Percentiles rank a stretch among this genome's conserved stretches.
Evolutionary conservation across 2,329 filamentous ascomycete genomes (phyloP).

Genomic region (Mycosphaerella arachidis): DNA sequence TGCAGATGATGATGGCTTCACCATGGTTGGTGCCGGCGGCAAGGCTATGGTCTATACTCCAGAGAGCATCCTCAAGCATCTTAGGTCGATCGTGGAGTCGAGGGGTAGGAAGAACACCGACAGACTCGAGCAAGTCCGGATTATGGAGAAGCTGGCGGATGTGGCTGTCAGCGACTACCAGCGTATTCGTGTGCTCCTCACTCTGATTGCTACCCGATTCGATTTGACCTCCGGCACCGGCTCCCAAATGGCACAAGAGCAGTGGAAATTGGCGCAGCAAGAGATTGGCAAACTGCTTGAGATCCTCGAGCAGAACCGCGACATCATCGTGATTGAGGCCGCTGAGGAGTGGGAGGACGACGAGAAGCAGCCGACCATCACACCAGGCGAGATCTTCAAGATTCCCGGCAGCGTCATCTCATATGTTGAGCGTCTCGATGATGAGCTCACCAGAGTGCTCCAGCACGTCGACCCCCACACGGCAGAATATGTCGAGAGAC

Average conservation of each 20-base stretch:
- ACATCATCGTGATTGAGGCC: conserved; percentile 75
- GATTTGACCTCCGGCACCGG: conserved; percentile 77
- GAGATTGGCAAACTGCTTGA: conserved; percentile 75
- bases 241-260: conserved; percentile 86
- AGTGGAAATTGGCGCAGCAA: conserved; percentile 92
- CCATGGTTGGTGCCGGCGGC: conserved; percentile 81
- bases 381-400: conserved; percentile 74
- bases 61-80: conserved; percentile 96
- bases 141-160: conserved; percentile 93
- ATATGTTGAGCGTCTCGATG: conserved; percentile 89
- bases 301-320: conserved; percentile 71
- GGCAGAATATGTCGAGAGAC: conserved; percentile 93
- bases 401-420: conserved; percentile 92
- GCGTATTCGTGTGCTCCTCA: conserved; percentile 84
- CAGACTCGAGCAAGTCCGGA: conserved; percentile 85
- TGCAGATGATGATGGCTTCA: conserved; percentile 80
- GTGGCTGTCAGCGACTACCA: conserved; percentile 90
- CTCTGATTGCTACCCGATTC: conserved; percentile 88
- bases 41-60: conserved; percentile 88
- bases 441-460: conserved; percentile 94
- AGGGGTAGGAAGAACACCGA: conserved; percentile 99
- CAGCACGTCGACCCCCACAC: conserved; percentile 98
- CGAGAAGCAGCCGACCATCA: conserved; percentile 78
- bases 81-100: conserved; percentile 87
- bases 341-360: conserved; percentile 99